These are phyloP conservation scores for Aspergillus sparsus DNA, from an alignment of 495 filamentous ascomycete species.

Conservation along the genomic window DNA sequence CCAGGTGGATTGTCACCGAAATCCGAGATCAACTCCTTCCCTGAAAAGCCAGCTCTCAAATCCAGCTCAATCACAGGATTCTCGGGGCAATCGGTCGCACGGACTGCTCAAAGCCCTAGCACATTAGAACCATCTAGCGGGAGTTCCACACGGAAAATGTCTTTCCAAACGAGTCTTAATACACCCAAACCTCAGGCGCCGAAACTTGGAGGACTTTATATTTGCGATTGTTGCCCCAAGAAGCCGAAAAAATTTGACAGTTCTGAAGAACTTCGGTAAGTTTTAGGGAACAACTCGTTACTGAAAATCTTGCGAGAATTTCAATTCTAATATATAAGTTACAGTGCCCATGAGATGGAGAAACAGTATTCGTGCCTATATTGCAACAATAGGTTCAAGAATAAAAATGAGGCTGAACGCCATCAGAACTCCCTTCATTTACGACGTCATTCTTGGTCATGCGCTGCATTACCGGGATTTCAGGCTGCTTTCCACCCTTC, in stretches of 20 bases:
- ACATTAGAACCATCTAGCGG: slow-evolving; percentile 36
- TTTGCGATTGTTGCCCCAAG: slow-evolving; percentile 97
- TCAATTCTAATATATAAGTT: slow-evolving; percentile 10
- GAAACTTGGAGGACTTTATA: slow-evolving; percentile 57
- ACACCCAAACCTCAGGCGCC: slow-evolving; percentile 32
- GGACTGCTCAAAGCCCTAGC: slow-evolving; percentile 21
- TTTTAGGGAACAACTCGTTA: slow-evolving; percentile 8
- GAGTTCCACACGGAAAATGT: slow-evolving; percentile 44
- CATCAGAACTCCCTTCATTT: slow-evolving; percentile 97
- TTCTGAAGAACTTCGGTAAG: slow-evolving; percentile 81
- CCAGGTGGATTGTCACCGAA: slow-evolving; percentile 71
- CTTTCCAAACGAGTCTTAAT: slow-evolving; percentile 36
- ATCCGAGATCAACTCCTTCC: slow-evolving; percentile 51
- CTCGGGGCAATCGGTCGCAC: slow-evolving; percentile 27
- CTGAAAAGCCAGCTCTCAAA: slow-evolving; percentile 53
- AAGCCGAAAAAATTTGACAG: slow-evolving; percentile 98
- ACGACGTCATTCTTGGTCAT: slow-evolving; percentile 96
- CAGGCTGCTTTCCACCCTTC: slow-evolving; percentile 84
- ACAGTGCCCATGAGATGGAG: slow-evolving; percentile 80
- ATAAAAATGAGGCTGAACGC: slow-evolving; percentile 97
- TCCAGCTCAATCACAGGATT: slow-evolving; percentile 58
- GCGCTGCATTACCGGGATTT: slow-evolving; percentile 75
- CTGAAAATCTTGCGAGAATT: too few relatives aligned
- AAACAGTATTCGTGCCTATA: slow-evolving; percentile 94
- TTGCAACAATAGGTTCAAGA: slow-evolving; percentile 96